Conservation (phyloP, 2,329 filamentous ascomycete species). For the Microsporum canis region DNA sequence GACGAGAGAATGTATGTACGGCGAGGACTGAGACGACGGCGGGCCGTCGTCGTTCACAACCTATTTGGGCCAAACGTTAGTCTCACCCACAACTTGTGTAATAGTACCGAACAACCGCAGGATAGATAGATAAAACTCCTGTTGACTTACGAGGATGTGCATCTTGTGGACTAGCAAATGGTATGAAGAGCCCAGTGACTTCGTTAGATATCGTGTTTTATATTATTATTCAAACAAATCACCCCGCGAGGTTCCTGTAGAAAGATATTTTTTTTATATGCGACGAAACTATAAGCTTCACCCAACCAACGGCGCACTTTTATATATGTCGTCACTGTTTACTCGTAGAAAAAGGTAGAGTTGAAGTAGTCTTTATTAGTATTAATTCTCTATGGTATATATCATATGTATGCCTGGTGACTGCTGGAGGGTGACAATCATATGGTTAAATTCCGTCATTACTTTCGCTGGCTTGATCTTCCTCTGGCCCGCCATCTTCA, state of each 20-base stretch:
- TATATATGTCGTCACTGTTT: background rate
- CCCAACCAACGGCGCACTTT: background rate
- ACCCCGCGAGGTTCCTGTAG: background rate
- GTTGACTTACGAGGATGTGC: slow-evolving; percentile 41
- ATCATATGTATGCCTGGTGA: background rate
- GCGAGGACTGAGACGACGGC: slow-evolving; percentile 64
- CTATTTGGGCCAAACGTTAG: slow-evolving; percentile 20
- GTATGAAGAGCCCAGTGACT: background rate
- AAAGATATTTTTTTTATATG: background rate
- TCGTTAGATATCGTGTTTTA: background rate
- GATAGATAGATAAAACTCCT: background rate
- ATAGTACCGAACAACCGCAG: background rate
- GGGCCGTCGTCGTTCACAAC: slow-evolving; percentile 66
- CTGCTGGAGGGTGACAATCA: background rate
- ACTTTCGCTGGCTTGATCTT: background rate
- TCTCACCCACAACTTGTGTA: background rate
- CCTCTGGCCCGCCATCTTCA: slow-evolving; percentile 3
- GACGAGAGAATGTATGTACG: slow-evolving; percentile 67
- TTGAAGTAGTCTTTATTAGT: background rate
- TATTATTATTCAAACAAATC: background rate
- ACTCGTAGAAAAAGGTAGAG: background rate
- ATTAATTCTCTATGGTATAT: background rate
- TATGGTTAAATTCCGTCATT: background rate
- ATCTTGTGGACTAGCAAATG: slow-evolving; percentile 22
- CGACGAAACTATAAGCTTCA: background rate